A percentile compares a stretch with the other conserved stretches of the same genome.
Conservation (phyloP, 345 rosid genomes). For the Balakata baccata region DNA sequence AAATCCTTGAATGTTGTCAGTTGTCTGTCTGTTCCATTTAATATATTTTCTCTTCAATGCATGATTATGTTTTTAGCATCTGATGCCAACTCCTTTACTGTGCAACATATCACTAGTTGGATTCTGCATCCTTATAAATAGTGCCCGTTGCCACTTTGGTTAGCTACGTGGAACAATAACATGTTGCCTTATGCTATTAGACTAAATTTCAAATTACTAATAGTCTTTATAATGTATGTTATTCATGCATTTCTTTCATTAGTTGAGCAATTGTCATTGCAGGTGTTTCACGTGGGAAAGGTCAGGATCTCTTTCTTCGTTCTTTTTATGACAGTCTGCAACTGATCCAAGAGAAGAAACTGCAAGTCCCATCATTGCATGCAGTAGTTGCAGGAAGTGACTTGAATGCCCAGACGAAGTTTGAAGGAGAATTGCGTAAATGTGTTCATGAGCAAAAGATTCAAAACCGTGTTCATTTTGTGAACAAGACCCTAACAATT, state of each 20-base stretch:
- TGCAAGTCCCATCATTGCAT: slow-evolving; percentile 30
- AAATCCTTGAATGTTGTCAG: not conserved
- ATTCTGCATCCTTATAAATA: not conserved
- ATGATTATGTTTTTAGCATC: not conserved
- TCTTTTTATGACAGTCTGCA: slow-evolving; percentile 31
- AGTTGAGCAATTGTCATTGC: not conserved
- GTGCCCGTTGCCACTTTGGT: not conserved
- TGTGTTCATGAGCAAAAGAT: slow-evolving; percentile 27
- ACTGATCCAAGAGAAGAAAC: slow-evolving; percentile 23
- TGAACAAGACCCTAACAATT: slow-evolving; percentile 32
- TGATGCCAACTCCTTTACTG: not conserved
- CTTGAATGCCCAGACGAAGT: slow-evolving; percentile 33
- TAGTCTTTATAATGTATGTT: not conserved
- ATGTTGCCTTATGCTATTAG: not conserved
- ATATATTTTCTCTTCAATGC: not conserved
- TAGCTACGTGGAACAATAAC: not conserved
- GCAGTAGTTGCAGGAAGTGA: slow-evolving; percentile 35
- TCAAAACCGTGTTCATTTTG: slow-evolving; percentile 32
- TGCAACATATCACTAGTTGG: not conserved
- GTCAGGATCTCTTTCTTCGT: slow-evolving; percentile 32
- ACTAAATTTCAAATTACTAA: not conserved
- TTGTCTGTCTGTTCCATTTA: not conserved
- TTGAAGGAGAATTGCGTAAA: slow-evolving; percentile 31
- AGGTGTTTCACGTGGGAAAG: slow-evolving; percentile 38
- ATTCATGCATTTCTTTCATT: not conserved